Percentiles rank a stretch among this genome's conserved stretches.
These are phyloP conservation scores for Calycina herbarum DNA, from an alignment of 2,329 filamentous ascomycete species.

Conservation along the genomic window DNA sequence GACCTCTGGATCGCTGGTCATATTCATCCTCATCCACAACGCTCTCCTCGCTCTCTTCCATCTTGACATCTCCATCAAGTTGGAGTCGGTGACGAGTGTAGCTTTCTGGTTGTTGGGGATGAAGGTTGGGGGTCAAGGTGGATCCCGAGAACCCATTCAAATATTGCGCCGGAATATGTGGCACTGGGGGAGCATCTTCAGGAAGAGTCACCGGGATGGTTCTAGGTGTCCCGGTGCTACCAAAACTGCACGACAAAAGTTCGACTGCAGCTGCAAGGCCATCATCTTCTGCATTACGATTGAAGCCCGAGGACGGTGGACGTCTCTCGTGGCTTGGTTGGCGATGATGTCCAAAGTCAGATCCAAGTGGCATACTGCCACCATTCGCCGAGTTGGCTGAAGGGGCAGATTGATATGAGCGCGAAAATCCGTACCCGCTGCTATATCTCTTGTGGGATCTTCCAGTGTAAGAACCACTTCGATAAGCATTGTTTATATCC, in stretches of 20 bases:
- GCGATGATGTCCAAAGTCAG: slow-evolving; percentile 52
- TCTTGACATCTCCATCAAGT: slow-evolving; percentile 63
- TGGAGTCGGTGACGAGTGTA: slow-evolving; percentile 59
- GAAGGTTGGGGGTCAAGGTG: slow-evolving; percentile 54
- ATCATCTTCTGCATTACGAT: slow-evolving; percentile 74
- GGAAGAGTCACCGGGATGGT: slow-evolving; percentile 64
- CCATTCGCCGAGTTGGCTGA: slow-evolving; percentile 53
- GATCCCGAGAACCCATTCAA: slow-evolving; percentile 61
- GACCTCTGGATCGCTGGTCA: slow-evolving; percentile 56
- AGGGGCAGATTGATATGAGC: slow-evolving; percentile 75
- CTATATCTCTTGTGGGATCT: slow-evolving; percentile 58
- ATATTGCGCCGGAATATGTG: slow-evolving; percentile 80
- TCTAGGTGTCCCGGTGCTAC: slow-evolving; percentile 58
- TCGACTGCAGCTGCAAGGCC: slow-evolving; percentile 89
- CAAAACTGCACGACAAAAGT: slow-evolving; percentile 86
- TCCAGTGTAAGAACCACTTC: slow-evolving; percentile 37
- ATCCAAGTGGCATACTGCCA: slow-evolving; percentile 52
- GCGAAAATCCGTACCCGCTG: slow-evolving; percentile 61
- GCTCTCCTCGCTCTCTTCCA: slow-evolving; percentile 65
- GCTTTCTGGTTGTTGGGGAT: slow-evolving; percentile 63
- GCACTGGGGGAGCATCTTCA: slow-evolving; percentile 80
- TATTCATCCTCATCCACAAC: slow-evolving; percentile 66
- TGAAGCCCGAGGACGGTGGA: slow-evolving; percentile 77
- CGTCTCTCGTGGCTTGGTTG: slow-evolving; percentile 75
- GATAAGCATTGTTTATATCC: slow-evolving; percentile 51